A percentile compares a stretch with the other conserved stretches of the same genome.
These are phyloP conservation scores for Bodo saltans DNA, from an alignment of 78 protist genomes.

Conservation along the genomic window DNA sequence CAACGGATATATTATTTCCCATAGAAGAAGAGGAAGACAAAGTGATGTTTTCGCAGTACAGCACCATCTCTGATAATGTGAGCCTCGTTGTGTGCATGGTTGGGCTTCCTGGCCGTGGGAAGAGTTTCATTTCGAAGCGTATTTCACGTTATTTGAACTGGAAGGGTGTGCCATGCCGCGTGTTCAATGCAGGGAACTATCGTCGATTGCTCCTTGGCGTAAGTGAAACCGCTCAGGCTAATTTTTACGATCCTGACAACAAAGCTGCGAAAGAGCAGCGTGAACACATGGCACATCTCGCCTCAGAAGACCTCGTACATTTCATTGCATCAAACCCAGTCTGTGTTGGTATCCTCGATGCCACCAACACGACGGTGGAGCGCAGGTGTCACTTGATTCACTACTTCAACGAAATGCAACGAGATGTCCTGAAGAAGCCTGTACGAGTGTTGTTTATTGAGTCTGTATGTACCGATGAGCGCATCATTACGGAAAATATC, in stretches of 20 bases:
- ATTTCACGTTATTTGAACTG: constrained; percentile 17
- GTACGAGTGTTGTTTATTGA: constrained; percentile 34
- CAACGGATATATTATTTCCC: not conserved
- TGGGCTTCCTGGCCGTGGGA: constrained; percentile 60
- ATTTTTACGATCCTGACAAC: constrained; percentile 34
- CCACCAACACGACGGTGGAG: constrained; percentile 29
- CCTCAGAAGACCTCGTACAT: constrained; percentile 6
- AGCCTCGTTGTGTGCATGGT: constrained; percentile 44
- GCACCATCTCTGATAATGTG: not conserved
- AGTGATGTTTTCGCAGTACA: not conserved
- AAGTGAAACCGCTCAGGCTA: not conserved
- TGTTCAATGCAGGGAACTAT: constrained; percentile 50
- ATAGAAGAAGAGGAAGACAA: not conserved
- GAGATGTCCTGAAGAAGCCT: no score
- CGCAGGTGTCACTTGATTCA: not conserved
- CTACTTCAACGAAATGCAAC: not conserved
- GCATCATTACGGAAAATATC: not conserved
- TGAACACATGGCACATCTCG: constrained; percentile 25
- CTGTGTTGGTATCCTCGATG: constrained; percentile 45
- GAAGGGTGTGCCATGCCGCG: constrained; percentile 9
- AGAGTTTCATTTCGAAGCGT: constrained; percentile 35
- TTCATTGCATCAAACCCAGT: not conserved
- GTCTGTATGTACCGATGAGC: constrained; percentile 22
- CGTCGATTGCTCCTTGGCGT: constrained; percentile 6
- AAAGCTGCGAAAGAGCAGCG: not conserved